A percentile compares a stretch with the other conserved stretches of the same genome.
Evolutionary conservation across 2,329 filamentous ascomycete genomes (phyloP).

Genomic region (Alternaria conjuncta): DNA sequence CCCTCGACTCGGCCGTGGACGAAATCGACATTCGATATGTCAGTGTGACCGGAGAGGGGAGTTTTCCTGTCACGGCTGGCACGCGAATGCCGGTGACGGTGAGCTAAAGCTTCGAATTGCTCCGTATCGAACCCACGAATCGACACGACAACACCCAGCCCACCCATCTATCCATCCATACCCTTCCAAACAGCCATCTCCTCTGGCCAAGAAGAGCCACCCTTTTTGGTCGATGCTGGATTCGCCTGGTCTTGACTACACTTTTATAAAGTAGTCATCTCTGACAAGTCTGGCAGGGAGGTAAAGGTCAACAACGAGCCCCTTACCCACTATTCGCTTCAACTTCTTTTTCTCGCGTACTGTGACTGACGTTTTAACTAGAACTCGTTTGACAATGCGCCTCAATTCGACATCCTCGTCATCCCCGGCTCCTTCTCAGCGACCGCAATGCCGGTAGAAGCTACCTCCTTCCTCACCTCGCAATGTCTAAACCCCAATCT

Average conservation of each 20-base stretch:
- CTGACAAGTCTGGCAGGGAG: conserved; percentile 46
- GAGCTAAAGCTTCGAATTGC: conserved; percentile 41
- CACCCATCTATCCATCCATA: conserved; percentile 22
- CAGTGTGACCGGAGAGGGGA: conserved; percentile 45
- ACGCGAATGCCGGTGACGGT: conserved; percentile 48
- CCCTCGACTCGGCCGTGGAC: conserved; percentile 42
- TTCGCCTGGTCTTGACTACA: conserved; percentile 40
- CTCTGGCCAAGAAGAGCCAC: conserved; percentile 38
- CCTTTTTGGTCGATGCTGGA: conserved; percentile 41
- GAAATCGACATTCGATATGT: conserved; percentile 48
- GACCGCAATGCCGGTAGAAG: conserved; percentile 27
- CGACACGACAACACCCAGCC: conserved; percentile 8
- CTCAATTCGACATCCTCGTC: conserved; percentile 45
- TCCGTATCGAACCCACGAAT: conserved; percentile 28
- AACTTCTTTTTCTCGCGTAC: background rate
- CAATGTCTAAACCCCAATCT: conserved; percentile 34
- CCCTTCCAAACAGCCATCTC: conserved; percentile 15
- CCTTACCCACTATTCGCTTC: conserved; percentile 14
- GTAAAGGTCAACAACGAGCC: conserved; percentile 45
- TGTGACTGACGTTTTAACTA: conserved; percentile 26
- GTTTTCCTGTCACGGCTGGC: conserved; percentile 45
- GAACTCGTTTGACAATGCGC: conserved; percentile 45
- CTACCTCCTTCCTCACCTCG: conserved; percentile 32
- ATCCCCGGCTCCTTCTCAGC: conserved; percentile 42
- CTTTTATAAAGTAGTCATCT: conserved; percentile 28